A percentile compares a stretch with the other conserved stretches of the same genome.
These are phyloP conservation scores for Cenchrus fungigraminus DNA, from an alignment of 176 grass and related monocot species.

Conservation along the genomic window DNA sequence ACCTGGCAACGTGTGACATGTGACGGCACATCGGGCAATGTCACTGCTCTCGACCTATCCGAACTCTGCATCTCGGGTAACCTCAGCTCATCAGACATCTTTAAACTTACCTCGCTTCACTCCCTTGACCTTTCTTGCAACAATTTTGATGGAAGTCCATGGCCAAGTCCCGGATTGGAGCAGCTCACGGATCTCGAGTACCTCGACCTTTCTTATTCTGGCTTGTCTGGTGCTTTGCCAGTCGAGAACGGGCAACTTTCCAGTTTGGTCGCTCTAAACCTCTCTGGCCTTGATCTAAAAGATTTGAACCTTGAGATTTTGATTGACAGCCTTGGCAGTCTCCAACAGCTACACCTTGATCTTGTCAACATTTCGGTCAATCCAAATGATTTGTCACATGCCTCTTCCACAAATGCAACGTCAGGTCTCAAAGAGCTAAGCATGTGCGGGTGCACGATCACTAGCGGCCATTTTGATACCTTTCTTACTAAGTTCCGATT, in stretches of 20 bases:
- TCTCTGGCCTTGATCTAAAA: no score
- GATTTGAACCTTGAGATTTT: no score
- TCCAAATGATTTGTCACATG: no score
- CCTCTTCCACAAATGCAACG: no score
- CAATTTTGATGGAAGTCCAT: constrained; percentile 10
- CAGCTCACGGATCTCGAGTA: constrained; percentile 32
- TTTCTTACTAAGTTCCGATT: no score
- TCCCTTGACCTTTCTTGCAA: constrained; percentile 55
- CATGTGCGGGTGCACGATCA: no score
- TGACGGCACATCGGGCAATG: not conserved
- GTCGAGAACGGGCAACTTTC: constrained; percentile 29
- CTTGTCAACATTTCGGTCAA: no score
- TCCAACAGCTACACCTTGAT: no score
- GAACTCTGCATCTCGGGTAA: constrained; percentile 22
- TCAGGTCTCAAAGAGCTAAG: no score
- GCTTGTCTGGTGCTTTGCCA: constrained; percentile 45
- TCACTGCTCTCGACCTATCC: constrained; percentile 44
- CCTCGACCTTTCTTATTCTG: constrained; percentile 49
- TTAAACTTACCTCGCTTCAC: constrained; percentile 49
- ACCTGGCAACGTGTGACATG: constrained; percentile 50
- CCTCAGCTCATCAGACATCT: constrained; percentile 29
- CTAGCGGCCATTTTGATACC: no score
- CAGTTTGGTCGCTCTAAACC: constrained; percentile 18
- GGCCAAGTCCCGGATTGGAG: constrained; percentile 33
- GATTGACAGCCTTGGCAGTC: no score